A percentile compares a stretch with the other conserved stretches of the same genome.
phyloP scores from a whole-genome alignment of 257 asterid genomes.

The Capsicum rhomboideum region DNA sequence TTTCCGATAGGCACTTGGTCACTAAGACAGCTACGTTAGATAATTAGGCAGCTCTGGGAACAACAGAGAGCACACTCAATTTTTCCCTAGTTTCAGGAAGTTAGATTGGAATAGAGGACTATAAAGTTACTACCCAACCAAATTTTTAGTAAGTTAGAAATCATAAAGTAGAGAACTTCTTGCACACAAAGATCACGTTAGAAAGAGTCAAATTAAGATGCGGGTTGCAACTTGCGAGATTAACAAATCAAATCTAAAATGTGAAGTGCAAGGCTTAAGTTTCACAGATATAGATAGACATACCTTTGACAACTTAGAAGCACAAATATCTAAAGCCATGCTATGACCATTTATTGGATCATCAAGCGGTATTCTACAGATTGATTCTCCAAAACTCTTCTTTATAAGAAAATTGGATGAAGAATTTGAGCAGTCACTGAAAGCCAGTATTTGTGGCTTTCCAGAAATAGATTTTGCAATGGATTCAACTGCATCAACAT shows the following conservation, averaged over 20 bases:
- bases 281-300: neutral
- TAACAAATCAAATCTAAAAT: neutral
- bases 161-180: neutral
- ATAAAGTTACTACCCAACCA: neutral
- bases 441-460: slow-evolving; percentile 47
- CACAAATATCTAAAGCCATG: neutral
- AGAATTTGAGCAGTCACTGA: slow-evolving; percentile 36
- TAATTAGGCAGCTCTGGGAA: neutral
- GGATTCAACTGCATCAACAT: slow-evolving; percentile 31
- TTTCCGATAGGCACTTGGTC: neutral
- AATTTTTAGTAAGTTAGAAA: neutral
- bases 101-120: neutral
- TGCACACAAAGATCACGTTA: neutral
- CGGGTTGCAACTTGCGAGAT: neutral
- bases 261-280: neutral
- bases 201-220: neutral
- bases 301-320: neutral
- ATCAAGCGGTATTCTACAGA: slow-evolving; percentile 18
- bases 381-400: slow-evolving; percentile 29
- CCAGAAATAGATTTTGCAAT: slow-evolving; percentile 38
- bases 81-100: neutral
- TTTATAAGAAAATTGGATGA: slow-evolving; percentile 14
- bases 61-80: neutral
- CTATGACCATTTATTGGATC: neutral
- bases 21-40: neutral